Evolutionary conservation across 345 rosid genomes (phyloP).

Genomic region (Fremontodendron californicum): DNA sequence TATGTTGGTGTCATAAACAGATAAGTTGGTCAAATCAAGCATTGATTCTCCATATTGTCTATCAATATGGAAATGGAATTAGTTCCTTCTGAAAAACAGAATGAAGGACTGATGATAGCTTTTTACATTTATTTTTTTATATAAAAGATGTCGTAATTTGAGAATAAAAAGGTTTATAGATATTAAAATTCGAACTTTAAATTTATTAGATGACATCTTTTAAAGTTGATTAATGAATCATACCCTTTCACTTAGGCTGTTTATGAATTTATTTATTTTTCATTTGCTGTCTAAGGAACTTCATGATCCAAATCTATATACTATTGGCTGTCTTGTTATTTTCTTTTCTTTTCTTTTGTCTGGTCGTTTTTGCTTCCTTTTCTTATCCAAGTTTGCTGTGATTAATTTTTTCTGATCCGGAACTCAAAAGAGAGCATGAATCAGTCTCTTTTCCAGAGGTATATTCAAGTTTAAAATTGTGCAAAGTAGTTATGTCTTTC

Average conservation of each 20-base stretch:
- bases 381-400: background rate
- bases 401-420: background rate
- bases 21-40: conserved; percentile 2
- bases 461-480: background rate
- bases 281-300: background rate
- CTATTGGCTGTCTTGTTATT: background rate
- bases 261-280: too few relatives aligned
- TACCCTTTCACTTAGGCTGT: too few relatives aligned
- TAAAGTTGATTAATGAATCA: too few relatives aligned
- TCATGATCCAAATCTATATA: background rate
- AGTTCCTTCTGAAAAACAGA: background rate
- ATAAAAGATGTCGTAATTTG: too few relatives aligned
- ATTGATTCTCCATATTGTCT: background rate
- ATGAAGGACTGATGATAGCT: too few relatives aligned
- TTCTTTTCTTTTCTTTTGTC: background rate
- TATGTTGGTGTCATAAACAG: background rate
- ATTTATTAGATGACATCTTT: too few relatives aligned
- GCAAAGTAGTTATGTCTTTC: background rate
- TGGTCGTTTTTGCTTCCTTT: background rate
- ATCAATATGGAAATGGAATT: background rate
- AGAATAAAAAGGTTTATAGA: too few relatives aligned
- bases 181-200: too few relatives aligned
- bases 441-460: background rate
- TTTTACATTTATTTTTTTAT: background rate
- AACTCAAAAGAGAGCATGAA: background rate